Base-by-base conservation (phyloP, 2,329 filamentous ascomycete species). In the Xylaria sp. region DNA sequence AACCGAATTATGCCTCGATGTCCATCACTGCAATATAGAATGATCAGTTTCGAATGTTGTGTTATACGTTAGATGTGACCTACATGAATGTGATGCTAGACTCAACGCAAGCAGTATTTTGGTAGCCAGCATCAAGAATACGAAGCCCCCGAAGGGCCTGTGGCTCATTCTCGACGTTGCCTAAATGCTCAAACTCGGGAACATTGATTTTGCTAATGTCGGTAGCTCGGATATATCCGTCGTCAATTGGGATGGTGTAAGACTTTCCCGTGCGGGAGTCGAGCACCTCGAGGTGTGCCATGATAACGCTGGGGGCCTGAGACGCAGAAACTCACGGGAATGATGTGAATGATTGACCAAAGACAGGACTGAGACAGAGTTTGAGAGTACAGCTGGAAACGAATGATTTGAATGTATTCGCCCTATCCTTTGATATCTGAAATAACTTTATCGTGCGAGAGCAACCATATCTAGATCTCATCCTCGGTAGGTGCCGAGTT, bases 81-180 rank as follows among this genome's bases (percentile, higher is more conserved):
- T 40, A 75, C 74, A 76, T 74, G 40, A 73, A 71, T 2, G 74
- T 76, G 50, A 76, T 75, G 29, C 72, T 73, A 57, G 74, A 76
- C 55, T 76, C 74, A 69, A 76, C 74, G 35, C 73, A 75, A 29
- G 74, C 74, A 3, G 74, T 76, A 47, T 76, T 63, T 62, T 74
- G 71, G 59, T 72, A 76, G 40, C 74, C 74, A 61, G 71, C 64
- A 51, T 75, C 73, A 51, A 74, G 50, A 51, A 76, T 72, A 13
- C 66, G 70, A 18, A 76, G 71, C 12, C 72, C 70, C 16, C 54
- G 70, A 40, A 66, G 23, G n/a, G 64, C 60, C 60, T 66, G 68
- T 42, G 67, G 4, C 27, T 42, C 61, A n/a, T 47, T 54, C 23
- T 69, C 60, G n/a, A 29, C 60, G 25, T 29, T 62, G 35, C 66